Evolutionary conservation across 257 asterid genomes (phyloP).

Genomic region (Lithospermum erythrorhizon): DNA sequence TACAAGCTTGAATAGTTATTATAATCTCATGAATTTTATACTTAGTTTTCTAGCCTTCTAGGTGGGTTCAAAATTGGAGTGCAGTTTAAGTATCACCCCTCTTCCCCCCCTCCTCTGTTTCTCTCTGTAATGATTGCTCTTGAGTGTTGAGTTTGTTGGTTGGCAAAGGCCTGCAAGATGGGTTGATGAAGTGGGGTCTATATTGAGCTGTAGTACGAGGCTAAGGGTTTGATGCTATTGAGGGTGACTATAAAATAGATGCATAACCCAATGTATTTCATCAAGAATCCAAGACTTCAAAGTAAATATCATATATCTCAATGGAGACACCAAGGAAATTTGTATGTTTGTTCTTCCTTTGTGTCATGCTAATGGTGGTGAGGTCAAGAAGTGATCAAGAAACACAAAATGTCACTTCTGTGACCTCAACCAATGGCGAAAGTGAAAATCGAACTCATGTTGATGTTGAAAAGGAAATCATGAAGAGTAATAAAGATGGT

Average conservation of each 20-base stretch:
- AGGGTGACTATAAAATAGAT: not conserved
- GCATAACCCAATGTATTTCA: not conserved
- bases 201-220: not conserved
- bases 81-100: slow-evolving; percentile 1
- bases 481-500: not conserved
- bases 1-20: slow-evolving; percentile 1
- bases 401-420: slow-evolving; percentile 6
- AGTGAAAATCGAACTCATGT: slow-evolving; percentile 3
- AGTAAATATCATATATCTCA: slow-evolving; percentile 4
- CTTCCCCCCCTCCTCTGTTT: not conserved
- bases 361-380: not conserved
- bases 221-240: too few species aligned
- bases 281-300: not conserved
- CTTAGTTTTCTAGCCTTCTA: not conserved
- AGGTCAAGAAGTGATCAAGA: slow-evolving; percentile 6
- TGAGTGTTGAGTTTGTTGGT: not conserved
- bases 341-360: slow-evolving; percentile 3
- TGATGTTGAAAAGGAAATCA: not conserved
- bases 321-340: slow-evolving; percentile 15
- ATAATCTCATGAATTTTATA: not conserved
- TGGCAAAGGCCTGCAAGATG: not conserved
- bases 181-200: not conserved
- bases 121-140: not conserved
- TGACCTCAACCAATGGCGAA: not conserved
- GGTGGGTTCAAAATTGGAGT: not conserved